Evolutionary conservation across 2,329 filamentous ascomycete genomes (phyloP).

Genomic region (Colletotrichum lupini): DNA sequence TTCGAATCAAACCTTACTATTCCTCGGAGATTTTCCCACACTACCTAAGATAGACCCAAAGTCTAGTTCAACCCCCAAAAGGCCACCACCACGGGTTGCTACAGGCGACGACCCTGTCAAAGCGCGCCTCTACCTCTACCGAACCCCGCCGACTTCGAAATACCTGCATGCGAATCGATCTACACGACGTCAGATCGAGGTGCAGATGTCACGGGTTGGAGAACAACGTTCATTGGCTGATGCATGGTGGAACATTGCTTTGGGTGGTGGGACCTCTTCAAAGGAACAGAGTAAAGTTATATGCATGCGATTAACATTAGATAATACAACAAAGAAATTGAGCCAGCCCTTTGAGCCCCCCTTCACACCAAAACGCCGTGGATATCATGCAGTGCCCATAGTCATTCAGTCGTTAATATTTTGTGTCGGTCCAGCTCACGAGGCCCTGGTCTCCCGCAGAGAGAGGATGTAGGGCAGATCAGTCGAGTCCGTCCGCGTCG

Average conservation of each 20-base stretch:
- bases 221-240: not conserved
- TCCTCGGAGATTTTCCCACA: slow-evolving; percentile 2
- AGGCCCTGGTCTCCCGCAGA: slow-evolving; percentile 30
- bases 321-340: slow-evolving; percentile 16
- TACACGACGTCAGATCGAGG: not conserved
- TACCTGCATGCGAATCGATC: not conserved
- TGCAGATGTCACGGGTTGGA: slow-evolving; percentile 9
- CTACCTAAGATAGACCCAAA: not conserved
- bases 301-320: slow-evolving; percentile 24
- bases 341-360: not conserved
- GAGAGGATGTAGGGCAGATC: slow-evolving; percentile 48
- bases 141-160: not conserved
- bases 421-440: slow-evolving; percentile 20
- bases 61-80: not conserved
- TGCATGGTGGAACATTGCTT: not conserved
- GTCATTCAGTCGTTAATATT: slow-evolving; percentile 30
- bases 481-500: slow-evolving; percentile 48
- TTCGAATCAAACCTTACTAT: not conserved
- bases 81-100: slow-evolving; percentile 14
- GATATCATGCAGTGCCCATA: slow-evolving; percentile 30
- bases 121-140: not conserved
- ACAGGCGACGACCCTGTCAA: slow-evolving; percentile 13
- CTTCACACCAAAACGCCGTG: slow-evolving; percentile 25
- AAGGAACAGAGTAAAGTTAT: not conserved
- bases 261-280: not conserved